Evolutionary conservation across 169 alveolate species (phyloP), one percentile per base, ranked within the genome.

Genomic region (Cryptosporidium bovis): DNA sequence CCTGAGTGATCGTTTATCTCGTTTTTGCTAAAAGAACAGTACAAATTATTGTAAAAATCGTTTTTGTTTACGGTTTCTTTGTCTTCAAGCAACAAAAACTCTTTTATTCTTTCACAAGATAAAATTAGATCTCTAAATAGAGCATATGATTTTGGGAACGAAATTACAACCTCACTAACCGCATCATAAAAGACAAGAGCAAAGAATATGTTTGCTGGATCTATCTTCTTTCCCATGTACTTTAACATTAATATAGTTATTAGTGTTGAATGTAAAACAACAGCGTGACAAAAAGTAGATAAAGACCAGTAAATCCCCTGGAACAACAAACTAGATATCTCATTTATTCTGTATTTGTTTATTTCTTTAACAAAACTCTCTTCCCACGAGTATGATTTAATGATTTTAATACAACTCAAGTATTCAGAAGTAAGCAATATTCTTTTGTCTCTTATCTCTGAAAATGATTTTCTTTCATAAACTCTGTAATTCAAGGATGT

Each of bases 351-450:
- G 10, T 62, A 68, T 8, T 82, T 64, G 31, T 66, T 29, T 29
- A 90, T 83, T 34, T 51, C 31, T 13, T 34, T 31, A 12, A 48
- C 46, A 50, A 90, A 90, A 20, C 58, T 31, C 31, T 40, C 34
- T 34, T 90, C 92, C 92, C 92, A 90, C 4, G 82, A 65, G 55
- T 82, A 64, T 2, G 84, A 85, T 15, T 90, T 90, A 12, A 90
- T 83, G 20, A 83, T 64, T 48, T 83, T 66, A 18, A 83, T 60
- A 44, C 24, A 60, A 20, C 58, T 67, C 29, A 90, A 66, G 36
- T 82, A 66, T 62, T 90, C 92, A 5, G 92, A 55, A 13, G 83
- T 66, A 27, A 58, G 51, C 13, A 53, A 65, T 4, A 90, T 67
- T 18, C 92, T 56, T 44, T 58, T 51, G 51, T 90, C 92, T 50